Evolutionary conservation across 192 early-diverging fungal genomes (phyloP), one percentile per base, ranked within the genome.

Genomic region (Backusella parvicylindrica): DNA sequence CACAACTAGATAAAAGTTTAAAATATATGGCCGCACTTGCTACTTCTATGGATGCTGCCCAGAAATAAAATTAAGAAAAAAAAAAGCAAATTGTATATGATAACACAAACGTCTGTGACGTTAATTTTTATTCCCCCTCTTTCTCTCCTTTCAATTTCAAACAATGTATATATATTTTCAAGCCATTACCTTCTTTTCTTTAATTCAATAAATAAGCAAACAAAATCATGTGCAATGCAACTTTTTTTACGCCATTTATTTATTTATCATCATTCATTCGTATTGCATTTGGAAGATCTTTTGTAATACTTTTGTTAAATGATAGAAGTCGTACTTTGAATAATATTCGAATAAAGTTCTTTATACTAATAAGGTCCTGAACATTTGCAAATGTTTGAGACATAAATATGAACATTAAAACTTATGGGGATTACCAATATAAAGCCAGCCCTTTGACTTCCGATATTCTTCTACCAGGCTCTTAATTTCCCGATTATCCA

Each of bases 41-140:
- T n/a, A 38, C 64, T 30, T 73, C 77, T 15, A 79, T 79, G 77
- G 74, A 79, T 33, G 38, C 68, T 30, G 68, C 74, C 23, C 77
- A 79, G 35, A 47, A 75, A 63, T 13, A 60, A 0, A 0, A 9
- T 28, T 60, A 13, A 60, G 11, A 28, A 28, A 60, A 23, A 13
- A 50, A 50, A 21, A 21, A n/a, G n/a, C 16, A 6, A 47, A 47
- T n/a, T 60, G 21, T 60, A 60, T 28, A 60, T 60, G 53, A 28
- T 28, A 60, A 60, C 53, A 28, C 8, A 60, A 60, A 60, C 11
- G 53, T 60, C 53, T 28, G 53, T 23, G 53, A 60, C 53, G 26
- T 28, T 28, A 28, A 28, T 60, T 9, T 60, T 26, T 26, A 60
- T 60, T 60, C 49, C 41, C 12, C 12, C 53, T n/a, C 53, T 11